Evolutionary conservation across 78 protist species (phyloP).

Genomic region (Dictyostelium discoideum): DNA sequence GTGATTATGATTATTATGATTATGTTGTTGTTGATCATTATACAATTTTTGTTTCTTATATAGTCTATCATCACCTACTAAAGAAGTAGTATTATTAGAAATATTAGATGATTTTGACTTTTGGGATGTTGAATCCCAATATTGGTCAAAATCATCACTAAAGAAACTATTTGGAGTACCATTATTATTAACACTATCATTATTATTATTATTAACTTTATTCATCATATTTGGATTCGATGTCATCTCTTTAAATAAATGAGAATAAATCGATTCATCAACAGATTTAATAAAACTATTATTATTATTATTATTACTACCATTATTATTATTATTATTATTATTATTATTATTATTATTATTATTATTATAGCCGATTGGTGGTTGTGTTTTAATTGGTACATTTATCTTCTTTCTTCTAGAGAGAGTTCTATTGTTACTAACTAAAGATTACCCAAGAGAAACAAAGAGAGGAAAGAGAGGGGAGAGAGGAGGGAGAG

Average conservation of each 20-base stretch:
- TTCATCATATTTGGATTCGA: background rate
- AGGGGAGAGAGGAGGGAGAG: background rate
- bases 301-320: background rate
- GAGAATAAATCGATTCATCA: constrained; percentile 22
- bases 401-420: constrained; percentile 32
- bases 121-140: constrained; percentile 3
- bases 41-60: background rate
- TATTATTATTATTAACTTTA: background rate
- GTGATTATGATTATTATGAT: background rate
- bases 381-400: background rate
- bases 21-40: background rate
- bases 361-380: background rate
- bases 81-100: background rate
- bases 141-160: constrained; percentile 9
- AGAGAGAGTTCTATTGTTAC: background rate
- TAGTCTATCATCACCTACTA: background rate
- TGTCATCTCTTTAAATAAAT: constrained; percentile 8
- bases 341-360: background rate
- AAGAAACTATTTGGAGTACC: constrained; percentile 18
- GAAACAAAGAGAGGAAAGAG: background rate
- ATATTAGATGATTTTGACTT: background rate
- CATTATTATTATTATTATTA: background rate
- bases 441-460: background rate
- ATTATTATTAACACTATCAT: background rate
- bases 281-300: constrained; percentile 14